Evolutionary conservation across 306 rosid species (phyloP).

Genomic region (Boehmeria nivea): DNA sequence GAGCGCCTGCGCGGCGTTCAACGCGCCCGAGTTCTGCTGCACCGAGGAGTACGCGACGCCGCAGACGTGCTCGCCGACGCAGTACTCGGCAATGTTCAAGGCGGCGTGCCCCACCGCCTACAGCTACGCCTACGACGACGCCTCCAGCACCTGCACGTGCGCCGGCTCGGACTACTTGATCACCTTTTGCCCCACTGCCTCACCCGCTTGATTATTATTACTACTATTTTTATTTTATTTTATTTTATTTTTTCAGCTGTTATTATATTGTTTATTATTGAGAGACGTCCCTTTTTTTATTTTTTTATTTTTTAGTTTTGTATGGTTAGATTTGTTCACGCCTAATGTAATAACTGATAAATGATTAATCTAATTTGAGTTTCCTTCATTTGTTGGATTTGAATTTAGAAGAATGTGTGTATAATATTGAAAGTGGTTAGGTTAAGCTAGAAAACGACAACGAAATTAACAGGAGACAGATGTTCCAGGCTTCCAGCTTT

Average conservation of each 20-base stretch:
- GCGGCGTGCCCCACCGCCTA: slow-evolving; percentile 82
- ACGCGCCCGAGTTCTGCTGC: slow-evolving; percentile 67
- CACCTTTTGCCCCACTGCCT: slow-evolving; percentile 57
- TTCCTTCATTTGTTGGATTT: background rate
- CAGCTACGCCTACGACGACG: slow-evolving; percentile 88
- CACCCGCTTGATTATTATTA: slow-evolving; percentile 5
- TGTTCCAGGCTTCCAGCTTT: background rate
- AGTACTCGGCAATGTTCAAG: slow-evolving; percentile 74
- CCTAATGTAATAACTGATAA: too few species aligned
- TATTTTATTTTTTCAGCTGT: background rate
- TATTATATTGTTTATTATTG: too few species aligned
- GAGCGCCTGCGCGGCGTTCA: slow-evolving; percentile 81
- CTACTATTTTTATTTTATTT: background rate
- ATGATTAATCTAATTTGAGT: background rate
- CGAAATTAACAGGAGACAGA: background rate
- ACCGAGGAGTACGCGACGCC: slow-evolving; percentile 71
- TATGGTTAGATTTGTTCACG: too few species aligned
- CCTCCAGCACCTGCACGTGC: slow-evolving; percentile 86
- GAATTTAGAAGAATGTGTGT: background rate
- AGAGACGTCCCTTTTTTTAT: background rate
- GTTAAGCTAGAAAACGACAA: background rate
- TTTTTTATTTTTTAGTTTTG: background rate
- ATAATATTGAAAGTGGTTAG: too few species aligned
- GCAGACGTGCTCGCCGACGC: slow-evolving; percentile 65
- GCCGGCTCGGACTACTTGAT: slow-evolving; percentile 59